Evolutionary conservation across 2,329 filamentous ascomycete species (phyloP), one percentile per base, ranked within the genome.

Genomic region (Aurifilum marmelostoma): DNA sequence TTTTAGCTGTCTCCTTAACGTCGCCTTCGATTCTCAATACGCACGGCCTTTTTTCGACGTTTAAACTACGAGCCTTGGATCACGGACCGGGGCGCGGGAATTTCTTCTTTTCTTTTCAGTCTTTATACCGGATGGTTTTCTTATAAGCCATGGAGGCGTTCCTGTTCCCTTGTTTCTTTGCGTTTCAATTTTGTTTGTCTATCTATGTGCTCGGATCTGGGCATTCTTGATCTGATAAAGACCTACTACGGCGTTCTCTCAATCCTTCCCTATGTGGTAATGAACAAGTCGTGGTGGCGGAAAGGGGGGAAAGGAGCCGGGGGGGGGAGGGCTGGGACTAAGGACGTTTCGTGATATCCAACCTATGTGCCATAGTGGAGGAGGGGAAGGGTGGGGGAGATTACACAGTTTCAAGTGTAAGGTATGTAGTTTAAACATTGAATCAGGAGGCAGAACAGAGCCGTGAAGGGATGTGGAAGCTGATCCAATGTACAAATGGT

Each of bases 21-120:
- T 66, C 37, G 47, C 54, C 60, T 69, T 71, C 69, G 47, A 66
- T 71, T 71, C 67, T 71, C 67, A 65, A 64, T 37, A 63, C 24
- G 61, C 58, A 64, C 43, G n/a, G 50, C 61, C 34, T 37, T 47
- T 43, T 59, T 65, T 63, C 61, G 43, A 59, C 21, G 34, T 68
- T 39, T 63, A 41, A 64, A 64, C 32, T 47, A 64, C 62, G 61
- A 64, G 41, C 66, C 54, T 64, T 68, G 66, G 63, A 65, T 58
- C 21, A 62, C 37, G 59, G 47, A 67, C 65, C 47, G 59, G 66
- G 66, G 54, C 59, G 63, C n/a, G 59, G 61, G 43, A 41, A 62
- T 52, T 62, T 70, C 1, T 59, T 21, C n/a, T 59, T 34, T 59
- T 59, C 29, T 59, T 34, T 21, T 16, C 56, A 37, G 8, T 59